Base-by-base conservation (phyloP, 768 basidiomycete genomes). In the Pholiota conissans region DNA sequence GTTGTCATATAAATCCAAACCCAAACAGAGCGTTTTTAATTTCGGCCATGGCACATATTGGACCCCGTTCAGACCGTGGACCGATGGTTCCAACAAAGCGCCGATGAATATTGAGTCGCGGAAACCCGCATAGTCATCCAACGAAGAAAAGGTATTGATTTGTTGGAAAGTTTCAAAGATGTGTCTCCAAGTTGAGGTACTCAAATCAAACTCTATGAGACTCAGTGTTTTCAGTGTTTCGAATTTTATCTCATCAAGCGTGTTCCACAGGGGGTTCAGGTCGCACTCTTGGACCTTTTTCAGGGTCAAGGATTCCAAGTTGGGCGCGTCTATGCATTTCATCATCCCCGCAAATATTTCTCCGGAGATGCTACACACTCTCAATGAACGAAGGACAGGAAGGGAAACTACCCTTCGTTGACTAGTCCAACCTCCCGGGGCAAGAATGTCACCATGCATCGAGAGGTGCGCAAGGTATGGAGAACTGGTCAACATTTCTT, bases 261-360 rank as follows among this genome's bases (percentile, higher is more conserved):
- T 48, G 3, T 59, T 52, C 65, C 71, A 71, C 54, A 82, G 71
- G 1, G 61, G 57, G 56, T 78, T 74, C 1, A 82, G 69, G 58
- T 82, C 81, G 32, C 65, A 63, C 37, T 77, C 73, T 29, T 76
- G 74, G 8, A 76, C 65, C 14, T 71, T 74, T 58, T 81, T 80
- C 52, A 83, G 66, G 3, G 73, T 71, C 40, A 83, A 65, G 10
- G 74, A 76, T 24, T 72, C 61, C 28, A 83, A 69, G 13, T 54
- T 52, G 0, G 79, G 78, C 2, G 80, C 76, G 22, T 68, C 60
- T 26, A 83, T 71, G 27, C 65, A 63, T 3, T 74, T 61, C 32
- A 83, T 68, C 22, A 82, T 60, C 3, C 72, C 71, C 46, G 73
- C 68, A 58, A 77, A 79, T 3, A 76, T 67, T 28, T 63, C 60